Conservation (phyloP, 352 stramenopile genomes). For the Phytophthora litchii region DNA sequence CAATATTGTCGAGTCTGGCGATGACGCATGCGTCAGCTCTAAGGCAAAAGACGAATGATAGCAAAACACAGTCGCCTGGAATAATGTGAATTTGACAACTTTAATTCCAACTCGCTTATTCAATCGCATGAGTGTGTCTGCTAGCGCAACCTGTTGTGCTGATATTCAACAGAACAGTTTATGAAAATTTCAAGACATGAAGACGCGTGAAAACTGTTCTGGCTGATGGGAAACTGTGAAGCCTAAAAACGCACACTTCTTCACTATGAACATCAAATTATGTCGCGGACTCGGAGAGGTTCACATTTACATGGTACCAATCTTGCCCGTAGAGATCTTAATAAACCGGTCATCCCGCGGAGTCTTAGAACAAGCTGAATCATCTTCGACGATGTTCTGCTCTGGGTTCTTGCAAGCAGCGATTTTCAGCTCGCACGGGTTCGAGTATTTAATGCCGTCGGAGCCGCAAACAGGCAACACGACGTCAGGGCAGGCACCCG, state of each 20-base stretch:
- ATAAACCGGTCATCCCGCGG: neutral
- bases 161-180: too few species aligned
- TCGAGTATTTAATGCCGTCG: slow-evolving; percentile 39
- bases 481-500: slow-evolving; percentile 28
- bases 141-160: too few species aligned
- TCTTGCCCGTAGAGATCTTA: slow-evolving; percentile 5
- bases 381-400: slow-evolving; percentile 16
- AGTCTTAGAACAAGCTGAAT: slow-evolving; percentile 5
- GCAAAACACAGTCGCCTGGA: too few species aligned
- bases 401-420: slow-evolving; percentile 24
- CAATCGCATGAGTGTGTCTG: too few species aligned
- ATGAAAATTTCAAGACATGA: too few species aligned
- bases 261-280: neutral
- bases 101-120: too few species aligned
- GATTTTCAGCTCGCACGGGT: slow-evolving; percentile 29
- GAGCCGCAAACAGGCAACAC: slow-evolving; percentile 40
- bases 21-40: neutral
- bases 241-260: too few species aligned
- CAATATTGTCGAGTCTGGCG: neutral
- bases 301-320: neutral
- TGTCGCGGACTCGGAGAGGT: neutral
- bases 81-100: too few species aligned
- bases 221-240: too few species aligned
- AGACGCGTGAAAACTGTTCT: too few species aligned
- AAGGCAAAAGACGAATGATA: neutral